These are phyloP conservation scores for Asterophora lycoperdoides DNA, from an alignment of 768 basidiomycete genomes.

Conservation along the genomic window DNA sequence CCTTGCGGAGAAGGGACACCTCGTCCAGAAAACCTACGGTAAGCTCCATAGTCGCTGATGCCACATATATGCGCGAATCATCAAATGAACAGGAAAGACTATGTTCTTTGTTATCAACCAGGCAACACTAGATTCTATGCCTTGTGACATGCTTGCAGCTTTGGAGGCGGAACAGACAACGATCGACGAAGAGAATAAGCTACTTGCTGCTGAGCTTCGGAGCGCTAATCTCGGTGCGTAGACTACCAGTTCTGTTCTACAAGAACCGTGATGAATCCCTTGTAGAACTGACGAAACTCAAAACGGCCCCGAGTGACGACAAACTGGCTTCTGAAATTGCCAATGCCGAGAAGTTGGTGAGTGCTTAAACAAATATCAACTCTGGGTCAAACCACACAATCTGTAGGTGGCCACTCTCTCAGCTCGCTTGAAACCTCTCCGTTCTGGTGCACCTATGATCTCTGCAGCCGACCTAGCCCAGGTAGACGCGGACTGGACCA, in stretches of 20 bases:
- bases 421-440: conserved; percentile 57
- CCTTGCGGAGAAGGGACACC: conserved; percentile 80
- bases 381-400: background rate
- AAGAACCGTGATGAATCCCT: conserved; percentile 13
- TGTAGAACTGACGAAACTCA: conserved; percentile 63
- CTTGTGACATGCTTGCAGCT: conserved; percentile 52
- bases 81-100: conserved; percentile 59
- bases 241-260: conserved; percentile 12
- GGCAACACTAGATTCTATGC: conserved; percentile 60
- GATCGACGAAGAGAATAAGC: conserved; percentile 58
- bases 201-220: conserved; percentile 48
- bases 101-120: conserved; percentile 88
- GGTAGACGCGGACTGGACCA: conserved; percentile 70
- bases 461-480: conserved; percentile 66
- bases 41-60: conserved; percentile 14
- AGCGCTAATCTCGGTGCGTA: conserved; percentile 38
- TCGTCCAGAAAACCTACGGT: conserved; percentile 85
- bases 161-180: conserved; percentile 58
- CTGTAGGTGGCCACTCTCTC: conserved; percentile 46
- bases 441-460: conserved; percentile 61
- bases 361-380: conserved; percentile 4
- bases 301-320: conserved; percentile 61
- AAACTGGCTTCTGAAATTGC: conserved; percentile 56
- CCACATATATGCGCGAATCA: conserved; percentile 13
- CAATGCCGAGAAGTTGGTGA: conserved; percentile 50